Base-by-base conservation (phyloP, 2,329 filamentous ascomycete species). In the Lojkania enalia region DNA sequence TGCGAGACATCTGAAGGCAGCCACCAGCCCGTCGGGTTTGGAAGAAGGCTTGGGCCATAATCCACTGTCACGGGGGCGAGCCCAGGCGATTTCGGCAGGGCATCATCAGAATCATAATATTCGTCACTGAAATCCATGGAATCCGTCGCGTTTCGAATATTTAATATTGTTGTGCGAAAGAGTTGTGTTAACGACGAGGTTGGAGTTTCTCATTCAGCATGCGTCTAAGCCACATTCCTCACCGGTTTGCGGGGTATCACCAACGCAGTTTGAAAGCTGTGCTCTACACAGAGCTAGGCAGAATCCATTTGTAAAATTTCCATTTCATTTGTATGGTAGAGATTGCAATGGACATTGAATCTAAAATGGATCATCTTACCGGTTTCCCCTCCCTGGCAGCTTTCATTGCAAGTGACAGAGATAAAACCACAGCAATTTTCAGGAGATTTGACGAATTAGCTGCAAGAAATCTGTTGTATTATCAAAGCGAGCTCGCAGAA, bases 311-410 rank as follows among this genome's bases (percentile, higher is more conserved):
- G n/a, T n/a, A n/a, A n/a, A n/a, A n/a, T n/a, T n/a, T n/a, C n/a
- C n/a, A n/a, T n/a, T n/a, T n/a, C n/a, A n/a, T n/a, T n/a, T n/a
- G n/a, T n/a, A n/a, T n/a, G n/a, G n/a, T n/a, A n/a, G n/a, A n/a
- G n/a, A n/a, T n/a, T n/a, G n/a, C n/a, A n/a, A n/a, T 27, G n/a
- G 44, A 42, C 21, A 5, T 12, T 5, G 45, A 46, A 23, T 32
- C 38, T 5, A 20, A 23, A 25, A 27, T 4, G 12, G 29, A 46
- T 4, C n/a, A 18, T 14, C 35, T 52, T 9, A 27, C 37, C 2
- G 54, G 55, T 3, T 60, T 40, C 38, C 48, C 54, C 5, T 50
- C 54, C 2, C 50, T 54, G 15, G 54, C 57, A 7, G 21, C 30
- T n/a, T 58, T 49, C 18, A 55, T 61, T 5, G 47, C 50, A 1